Evolutionary conservation across 2,329 filamentous ascomycete genomes (phyloP).

Genomic region (Boeremia lycopersici): DNA sequence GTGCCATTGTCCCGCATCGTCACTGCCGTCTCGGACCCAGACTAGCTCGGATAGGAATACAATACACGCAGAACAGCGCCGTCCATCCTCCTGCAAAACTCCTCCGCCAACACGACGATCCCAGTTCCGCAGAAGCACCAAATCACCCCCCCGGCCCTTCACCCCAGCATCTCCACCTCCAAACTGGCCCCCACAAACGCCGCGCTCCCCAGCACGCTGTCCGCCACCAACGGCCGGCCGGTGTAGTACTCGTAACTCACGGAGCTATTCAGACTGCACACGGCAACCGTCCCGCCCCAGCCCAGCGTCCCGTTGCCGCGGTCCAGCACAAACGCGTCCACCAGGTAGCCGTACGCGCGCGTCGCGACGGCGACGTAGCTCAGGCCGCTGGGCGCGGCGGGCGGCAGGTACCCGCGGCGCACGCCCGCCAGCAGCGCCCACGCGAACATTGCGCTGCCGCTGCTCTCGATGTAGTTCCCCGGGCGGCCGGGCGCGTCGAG

Average conservation of each 20-base stretch:
- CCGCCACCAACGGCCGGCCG: not conserved
- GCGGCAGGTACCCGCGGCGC: conserved; percentile 43
- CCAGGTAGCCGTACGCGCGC: conserved; percentile 47
- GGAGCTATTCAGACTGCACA: conserved; percentile 34
- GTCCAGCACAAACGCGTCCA: conserved; percentile 26
- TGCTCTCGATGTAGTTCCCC: conserved; percentile 67
- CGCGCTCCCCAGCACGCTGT: conserved; percentile 44
- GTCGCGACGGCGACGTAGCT: conserved; percentile 29
- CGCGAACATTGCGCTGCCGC: conserved; percentile 63
- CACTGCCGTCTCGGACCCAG: too few species aligned
- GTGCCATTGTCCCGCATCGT: too few species aligned
- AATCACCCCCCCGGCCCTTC: not conserved
- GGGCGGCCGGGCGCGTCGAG: conserved; percentile 55
- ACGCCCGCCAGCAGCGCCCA: conserved; percentile 59
- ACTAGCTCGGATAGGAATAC: too few species aligned
- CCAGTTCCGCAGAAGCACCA: not conserved
- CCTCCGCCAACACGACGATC: not conserved
- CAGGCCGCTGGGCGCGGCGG: conserved; percentile 15
- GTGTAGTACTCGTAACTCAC: conserved; percentile 32
- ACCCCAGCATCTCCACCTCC: conserved; percentile 25
- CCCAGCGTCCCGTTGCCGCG: conserved; percentile 32
- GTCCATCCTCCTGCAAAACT: too few species aligned
- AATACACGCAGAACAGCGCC: too few species aligned
- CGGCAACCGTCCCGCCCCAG: conserved; percentile 39
- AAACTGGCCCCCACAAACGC: conserved; percentile 35